Base-by-base conservation (phyloP, 345 rosid genomes). In the Pugionium dolabratum region DNA sequence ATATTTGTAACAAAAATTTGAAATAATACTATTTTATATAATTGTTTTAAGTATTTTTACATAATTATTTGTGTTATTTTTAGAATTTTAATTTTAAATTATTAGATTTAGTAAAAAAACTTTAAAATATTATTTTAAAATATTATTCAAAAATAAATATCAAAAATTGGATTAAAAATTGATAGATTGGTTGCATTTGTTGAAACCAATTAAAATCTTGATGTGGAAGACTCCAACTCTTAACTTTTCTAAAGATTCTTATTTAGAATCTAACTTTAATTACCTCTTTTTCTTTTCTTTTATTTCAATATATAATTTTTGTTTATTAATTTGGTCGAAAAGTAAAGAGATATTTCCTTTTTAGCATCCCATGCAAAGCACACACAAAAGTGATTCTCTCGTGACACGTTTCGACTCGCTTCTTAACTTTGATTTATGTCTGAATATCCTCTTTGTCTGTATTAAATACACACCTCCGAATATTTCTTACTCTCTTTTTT, bases 371-470 rank as follows among this genome's bases (percentile, higher is more conserved):
- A 73, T 73, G 72, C 72, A 59, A 73, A 66, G 77, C 63, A 67
- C 68, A 45, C 58, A 73, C 33, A 66, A 73, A 73, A 67, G 77
- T 53, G 67, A 73, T 73, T 66, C 77, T 64, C 68, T 45, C 53
- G 57, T 66, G 72, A 73, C 77, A 73, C 72, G 77, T 73, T 66
- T 73, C 77, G 77, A 60, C 72, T 73, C 25, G 29, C 59, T 66
- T 66, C 57, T n/a, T 48, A 25, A 66, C 68, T 73, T 73, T 73
- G 67, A 54, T 60, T 60, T 73, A 58, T 73, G 64, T 66, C 72
- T 73, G 77, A 73, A 73, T 73, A 73, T 73, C 77, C 77, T 46
- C 72, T 73, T 59, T 73, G 77, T 73, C 77, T 73, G 72, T 60
- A 66, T 66, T 53, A 53, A 52, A 73, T 73, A 52, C 63, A 56